Conservation (phyloP, 2,329 filamentous ascomycete species). For the Calonectria fujianensis region DNA sequence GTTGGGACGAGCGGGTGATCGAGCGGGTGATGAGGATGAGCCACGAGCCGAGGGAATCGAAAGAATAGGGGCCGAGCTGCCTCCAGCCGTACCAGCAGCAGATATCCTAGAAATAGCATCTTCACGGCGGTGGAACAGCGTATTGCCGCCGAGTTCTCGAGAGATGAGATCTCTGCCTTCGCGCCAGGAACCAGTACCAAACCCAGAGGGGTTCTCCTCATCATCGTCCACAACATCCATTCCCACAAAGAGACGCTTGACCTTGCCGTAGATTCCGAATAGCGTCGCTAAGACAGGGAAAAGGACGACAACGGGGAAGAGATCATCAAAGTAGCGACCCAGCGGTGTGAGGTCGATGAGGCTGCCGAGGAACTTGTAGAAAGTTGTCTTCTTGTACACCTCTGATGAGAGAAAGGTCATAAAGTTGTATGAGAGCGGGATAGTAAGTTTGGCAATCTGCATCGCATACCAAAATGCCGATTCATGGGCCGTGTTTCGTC, state of each 20-base stretch:
- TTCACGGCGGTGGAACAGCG: conserved; percentile 70
- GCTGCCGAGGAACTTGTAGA: conserved; percentile 89
- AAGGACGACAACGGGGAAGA: conserved; percentile 92
- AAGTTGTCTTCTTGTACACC: conserved; percentile 86
- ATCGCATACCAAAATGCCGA: conserved; percentile 97
- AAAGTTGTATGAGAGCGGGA: conserved; percentile 97
- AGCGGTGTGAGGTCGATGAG: conserved; percentile 89
- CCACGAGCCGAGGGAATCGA: conserved; percentile 67
- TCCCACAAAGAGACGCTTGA: conserved; percentile 87
- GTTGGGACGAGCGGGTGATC: conserved; percentile 65
- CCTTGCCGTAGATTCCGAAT: conserved; percentile 91
- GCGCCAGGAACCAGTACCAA: conserved; percentile 89
- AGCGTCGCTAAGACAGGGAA: conserved; percentile 89
- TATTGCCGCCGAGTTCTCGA: conserved; percentile 83
- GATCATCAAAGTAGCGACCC: conserved; percentile 88
- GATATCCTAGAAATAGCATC: conserved; percentile 62
- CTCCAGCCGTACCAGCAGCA: conserved; percentile 53
- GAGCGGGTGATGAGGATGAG: conserved; percentile 59
- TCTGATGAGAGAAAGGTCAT: conserved; percentile 87
- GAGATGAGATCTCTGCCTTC: conserved; percentile 95
- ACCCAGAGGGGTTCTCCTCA: conserved; percentile 77
- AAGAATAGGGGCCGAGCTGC: conserved; percentile 66
- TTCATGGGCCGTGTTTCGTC: conserved; percentile 92
- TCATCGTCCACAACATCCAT: conserved; percentile 84
- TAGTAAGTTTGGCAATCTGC: conserved; percentile 92